Base-by-base conservation (phyloP, 139 green algal genomes). In the Auxenochlorella protothecoides region DNA sequence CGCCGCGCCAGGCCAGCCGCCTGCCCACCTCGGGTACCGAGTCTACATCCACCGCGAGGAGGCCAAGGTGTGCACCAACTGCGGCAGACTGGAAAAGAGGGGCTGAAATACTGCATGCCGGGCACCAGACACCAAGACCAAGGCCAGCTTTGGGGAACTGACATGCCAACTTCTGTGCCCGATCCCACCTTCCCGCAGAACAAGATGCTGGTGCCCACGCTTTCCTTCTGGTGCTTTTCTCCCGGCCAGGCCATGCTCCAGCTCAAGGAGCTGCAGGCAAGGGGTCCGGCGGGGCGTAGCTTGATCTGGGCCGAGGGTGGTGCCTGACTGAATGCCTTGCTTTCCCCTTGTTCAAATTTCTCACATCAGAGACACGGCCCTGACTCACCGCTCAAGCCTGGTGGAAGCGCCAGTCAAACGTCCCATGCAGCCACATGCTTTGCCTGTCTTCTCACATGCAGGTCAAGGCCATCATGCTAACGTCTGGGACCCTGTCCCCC, bases 151-250 rank as follows among this genome's bases (percentile, higher is more conserved):
- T 44, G 27, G 27, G 27, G 27, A 44, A 44, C 27, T 44, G 27
- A 1, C 27, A 44, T 44, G 27, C 27, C 27, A 44, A 44, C 0
- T 1, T 12, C 61, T 15, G 61, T 53, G 15, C 65, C 52, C 5
- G 3, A 11, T 59, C 65, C 3, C 3, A 5, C 27, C 60, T 59
- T 6, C 59, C 8, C 54, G 63, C 60, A 69, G 68, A 16, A 52
- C n/a, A 73, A 56, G 53, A 69, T 60, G 3, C 4, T 44, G 27
- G 5, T 73, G 14, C 90, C 86, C 52, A 94, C 87, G 3, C 80
- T 98, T 11, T 90, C 76, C 59, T 97, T 89, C 79, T 97, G 93
- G 92, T 97, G 93, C 85, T 97, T 98, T 82, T 68, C 73, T 11
- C 82, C 90, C 3, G 89, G 86, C 0, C 57, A 87, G 8, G 72